Evolutionary conservation across 345 rosid genomes (phyloP).

Genomic region (Gossypium rotundifolium): DNA sequence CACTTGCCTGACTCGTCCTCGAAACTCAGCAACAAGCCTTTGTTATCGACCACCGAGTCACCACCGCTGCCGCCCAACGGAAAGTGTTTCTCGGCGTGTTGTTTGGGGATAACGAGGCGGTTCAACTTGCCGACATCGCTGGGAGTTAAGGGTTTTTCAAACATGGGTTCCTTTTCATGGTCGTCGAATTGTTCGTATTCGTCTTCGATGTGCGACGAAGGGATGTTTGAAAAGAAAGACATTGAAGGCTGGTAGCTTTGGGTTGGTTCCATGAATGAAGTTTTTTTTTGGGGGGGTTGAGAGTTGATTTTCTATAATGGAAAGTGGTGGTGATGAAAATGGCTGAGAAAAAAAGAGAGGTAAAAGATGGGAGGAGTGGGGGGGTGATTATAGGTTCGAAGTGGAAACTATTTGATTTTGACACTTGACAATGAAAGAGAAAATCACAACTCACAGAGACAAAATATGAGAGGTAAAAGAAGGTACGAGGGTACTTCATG

Average conservation of each 20-base stretch:
- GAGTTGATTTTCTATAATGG: not conserved
- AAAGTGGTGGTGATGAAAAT: conserved; percentile 38
- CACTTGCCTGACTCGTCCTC: conserved; percentile 84
- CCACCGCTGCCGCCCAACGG: conserved; percentile 35
- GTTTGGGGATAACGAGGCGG: conserved; percentile 85
- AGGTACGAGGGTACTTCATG: conserved; percentile 14
- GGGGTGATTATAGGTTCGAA: conserved; percentile 30
- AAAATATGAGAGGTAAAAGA: not conserved
- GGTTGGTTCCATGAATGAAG: conserved; percentile 20
- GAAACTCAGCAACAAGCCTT: conserved; percentile 52
- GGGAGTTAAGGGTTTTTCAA: conserved; percentile 80
- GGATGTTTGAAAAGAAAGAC: conserved; percentile 10
- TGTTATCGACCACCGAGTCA: conserved; percentile 31
- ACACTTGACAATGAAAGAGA: conserved; percentile 15
- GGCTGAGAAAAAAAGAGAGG: not conserved
- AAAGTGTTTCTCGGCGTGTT: conserved; percentile 82
- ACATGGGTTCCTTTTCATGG: conserved; percentile 42
- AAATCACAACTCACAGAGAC: not conserved
- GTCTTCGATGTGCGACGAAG: conserved; percentile 13
- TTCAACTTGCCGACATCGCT: conserved; percentile 91
- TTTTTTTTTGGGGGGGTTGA: not conserved
- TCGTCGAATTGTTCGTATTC: conserved; percentile 20
- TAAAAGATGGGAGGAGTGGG: not conserved
- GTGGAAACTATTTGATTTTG: conserved; percentile 27
- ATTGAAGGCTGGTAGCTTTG: conserved; percentile 5